These are phyloP conservation scores for Corylus avellana DNA, from an alignment of 306 rosid species.

Conservation along the genomic window DNA sequence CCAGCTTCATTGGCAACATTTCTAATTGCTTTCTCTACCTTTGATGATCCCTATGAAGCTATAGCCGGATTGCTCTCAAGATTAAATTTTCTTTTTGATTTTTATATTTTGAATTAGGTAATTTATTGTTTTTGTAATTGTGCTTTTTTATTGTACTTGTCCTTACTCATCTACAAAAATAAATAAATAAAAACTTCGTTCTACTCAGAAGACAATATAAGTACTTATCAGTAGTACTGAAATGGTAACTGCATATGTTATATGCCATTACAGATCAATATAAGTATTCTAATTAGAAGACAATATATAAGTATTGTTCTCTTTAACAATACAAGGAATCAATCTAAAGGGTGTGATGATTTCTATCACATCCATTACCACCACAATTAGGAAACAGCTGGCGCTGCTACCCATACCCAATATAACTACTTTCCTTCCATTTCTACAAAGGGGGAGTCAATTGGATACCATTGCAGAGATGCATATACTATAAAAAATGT, in stretches of 20 bases:
- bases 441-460: background rate
- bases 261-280: background rate
- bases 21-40: too few relatives aligned
- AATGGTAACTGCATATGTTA: constrained; percentile 40
- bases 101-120: too few relatives aligned
- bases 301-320: too few relatives aligned
- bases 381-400: background rate
- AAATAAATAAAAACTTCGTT: background rate
- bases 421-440: background rate
- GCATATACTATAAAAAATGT: background rate
- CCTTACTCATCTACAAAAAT: too few relatives aligned
- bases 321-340: constrained; percentile 40
- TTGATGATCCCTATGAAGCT: too few relatives aligned
- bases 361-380: constrained; percentile 9
- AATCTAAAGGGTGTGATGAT: constrained; percentile 38
- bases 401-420: background rate
- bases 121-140: too few relatives aligned
- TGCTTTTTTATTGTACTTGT: too few relatives aligned
- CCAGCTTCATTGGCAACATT: too few relatives aligned
- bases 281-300: too few relatives aligned
- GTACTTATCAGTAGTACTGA: background rate
- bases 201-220: background rate
- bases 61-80: too few relatives aligned
- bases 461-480: background rate
- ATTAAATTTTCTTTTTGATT: too few relatives aligned